Conservation (phyloP, 2,329 filamentous ascomycete genomes). For the Septoria petroselini region DNA sequence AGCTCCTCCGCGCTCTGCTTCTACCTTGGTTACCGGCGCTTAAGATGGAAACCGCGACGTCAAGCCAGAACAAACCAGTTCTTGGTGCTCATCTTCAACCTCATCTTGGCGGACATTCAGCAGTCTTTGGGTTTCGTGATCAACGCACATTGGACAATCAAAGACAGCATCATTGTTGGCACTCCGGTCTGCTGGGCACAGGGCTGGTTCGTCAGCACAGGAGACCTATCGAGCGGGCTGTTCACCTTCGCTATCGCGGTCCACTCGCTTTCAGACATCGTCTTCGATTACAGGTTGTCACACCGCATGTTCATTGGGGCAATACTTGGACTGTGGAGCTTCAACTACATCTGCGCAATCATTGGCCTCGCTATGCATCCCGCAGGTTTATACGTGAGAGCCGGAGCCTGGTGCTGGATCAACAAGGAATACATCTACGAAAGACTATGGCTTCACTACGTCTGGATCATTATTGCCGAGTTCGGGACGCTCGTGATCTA, state of each 20-base stretch:
- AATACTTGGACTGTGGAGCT: constrained; percentile 55
- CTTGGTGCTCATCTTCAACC: constrained; percentile 64
- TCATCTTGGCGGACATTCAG: constrained; percentile 64
- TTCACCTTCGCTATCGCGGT: constrained; percentile 64
- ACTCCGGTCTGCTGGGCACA: constrained; percentile 58
- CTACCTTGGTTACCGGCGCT: constrained; percentile 48
- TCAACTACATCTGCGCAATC: constrained; percentile 57
- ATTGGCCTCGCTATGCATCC: constrained; percentile 48
- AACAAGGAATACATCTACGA: constrained; percentile 52
- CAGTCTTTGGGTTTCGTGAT: constrained; percentile 63
- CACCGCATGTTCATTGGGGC: constrained; percentile 50
- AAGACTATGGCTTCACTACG: constrained; percentile 60
- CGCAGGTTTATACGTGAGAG: constrained; percentile 56
- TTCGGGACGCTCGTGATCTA: constrained; percentile 53
- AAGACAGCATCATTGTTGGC: constrained; percentile 52
- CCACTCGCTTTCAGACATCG: constrained; percentile 62
- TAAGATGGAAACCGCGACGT: constrained; percentile 41
- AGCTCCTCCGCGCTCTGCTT: constrained; percentile 45
- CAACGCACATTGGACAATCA: constrained; percentile 56
- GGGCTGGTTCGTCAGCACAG: constrained; percentile 64
- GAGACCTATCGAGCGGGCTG: constrained; percentile 62
- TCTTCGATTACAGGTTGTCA: constrained; percentile 53
- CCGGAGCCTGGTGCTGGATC: constrained; percentile 66
- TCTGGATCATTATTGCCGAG: constrained; percentile 59
- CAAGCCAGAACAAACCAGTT: constrained; percentile 57